A percentile compares a stretch with the other conserved stretches of the same genome.
phyloP scores from a whole-genome alignment of 768 basidiomycete genomes.

The Calocera cornea region DNA sequence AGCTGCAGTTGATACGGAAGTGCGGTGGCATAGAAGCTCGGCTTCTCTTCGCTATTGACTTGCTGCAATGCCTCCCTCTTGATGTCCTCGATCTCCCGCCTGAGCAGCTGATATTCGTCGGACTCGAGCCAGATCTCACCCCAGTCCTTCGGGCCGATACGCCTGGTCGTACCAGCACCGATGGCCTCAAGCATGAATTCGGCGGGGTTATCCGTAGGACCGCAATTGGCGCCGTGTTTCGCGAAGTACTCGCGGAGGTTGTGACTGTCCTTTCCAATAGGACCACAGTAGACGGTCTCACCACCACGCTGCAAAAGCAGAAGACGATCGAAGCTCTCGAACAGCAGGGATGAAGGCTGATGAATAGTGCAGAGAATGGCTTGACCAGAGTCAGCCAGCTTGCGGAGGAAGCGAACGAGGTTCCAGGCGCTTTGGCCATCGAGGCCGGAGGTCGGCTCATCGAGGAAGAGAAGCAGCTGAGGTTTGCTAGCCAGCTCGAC shows the following conservation, averaged over 20 bases:
- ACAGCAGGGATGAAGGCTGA: constrained; percentile 57
- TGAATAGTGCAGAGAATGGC: constrained; percentile 31
- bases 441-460: constrained; percentile 27
- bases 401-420: constrained; percentile 29
- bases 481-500: constrained; percentile 83
- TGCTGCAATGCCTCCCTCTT: constrained; percentile 33
- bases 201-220: constrained; percentile 56
- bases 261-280: constrained; percentile 61
- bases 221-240: constrained; percentile 57
- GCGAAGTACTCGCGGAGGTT: constrained; percentile 65
- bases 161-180: constrained; percentile 56
- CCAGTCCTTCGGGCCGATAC: constrained; percentile 45
- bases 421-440: constrained; percentile 33
- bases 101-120: constrained; percentile 38
- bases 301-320: constrained; percentile 55
- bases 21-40: constrained; percentile 51
- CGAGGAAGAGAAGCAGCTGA: constrained; percentile 43
- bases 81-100: constrained; percentile 36
- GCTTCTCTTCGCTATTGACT: constrained; percentile 30
- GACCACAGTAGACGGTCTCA: constrained; percentile 87
- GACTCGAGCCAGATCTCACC: constrained; percentile 43
- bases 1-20: constrained; percentile 59
- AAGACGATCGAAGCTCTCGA: constrained; percentile 62
- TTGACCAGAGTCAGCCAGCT: constrained; percentile 30
- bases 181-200: constrained; percentile 65